Evolutionary conservation across 805 yeast genomes (phyloP).

Genomic region (Nakazawaea populi): DNA sequence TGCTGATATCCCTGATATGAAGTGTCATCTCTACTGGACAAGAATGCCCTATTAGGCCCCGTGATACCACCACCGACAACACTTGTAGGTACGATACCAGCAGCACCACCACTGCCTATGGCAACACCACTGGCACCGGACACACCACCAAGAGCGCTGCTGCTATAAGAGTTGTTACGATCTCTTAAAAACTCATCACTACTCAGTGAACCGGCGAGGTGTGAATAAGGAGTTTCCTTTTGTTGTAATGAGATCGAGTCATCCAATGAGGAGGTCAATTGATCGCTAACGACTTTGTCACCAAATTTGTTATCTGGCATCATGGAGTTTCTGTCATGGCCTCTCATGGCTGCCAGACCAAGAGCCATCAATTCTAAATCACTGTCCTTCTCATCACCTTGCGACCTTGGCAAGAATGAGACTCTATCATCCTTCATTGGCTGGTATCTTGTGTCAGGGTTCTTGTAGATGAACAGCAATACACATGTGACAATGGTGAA

Average conservation of each 20-base stretch:
- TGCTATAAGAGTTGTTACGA: slow-evolving; percentile 14
- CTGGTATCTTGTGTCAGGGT: slow-evolving; percentile 93
- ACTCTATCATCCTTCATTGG: slow-evolving; percentile 96
- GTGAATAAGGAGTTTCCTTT: slow-evolving; percentile 22
- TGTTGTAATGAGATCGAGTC: slow-evolving; percentile 17
- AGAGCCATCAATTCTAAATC: slow-evolving; percentile 67
- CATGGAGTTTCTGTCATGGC: slow-evolving; percentile 40
- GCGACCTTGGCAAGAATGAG: slow-evolving; percentile 79
- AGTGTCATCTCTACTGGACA: not conserved
- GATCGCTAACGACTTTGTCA: slow-evolving; percentile 22
- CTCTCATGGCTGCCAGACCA: slow-evolving; percentile 65
- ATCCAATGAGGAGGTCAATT: slow-evolving; percentile 23
- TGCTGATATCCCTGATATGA: slow-evolving; percentile 7
- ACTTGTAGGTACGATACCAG: no score
- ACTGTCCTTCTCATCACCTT: slow-evolving; percentile 28
- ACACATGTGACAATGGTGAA: slow-evolving; percentile 86
- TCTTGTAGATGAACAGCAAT: slow-evolving; percentile 76
- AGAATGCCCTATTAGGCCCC: not conserved
- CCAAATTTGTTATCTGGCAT: slow-evolving; percentile 13
- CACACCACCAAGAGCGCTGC: slow-evolving; percentile 19
- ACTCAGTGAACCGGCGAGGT: slow-evolving; percentile 12
- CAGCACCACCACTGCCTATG: no score
- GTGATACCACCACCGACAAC: not conserved
- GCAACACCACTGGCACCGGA: not conserved
- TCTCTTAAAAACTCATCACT: slow-evolving; percentile 13